Percentiles rank a stretch among this genome's conserved stretches.
Conservation (phyloP, 1,139 yeast genomes). For the Wickerhamiella pararugosa region DNA sequence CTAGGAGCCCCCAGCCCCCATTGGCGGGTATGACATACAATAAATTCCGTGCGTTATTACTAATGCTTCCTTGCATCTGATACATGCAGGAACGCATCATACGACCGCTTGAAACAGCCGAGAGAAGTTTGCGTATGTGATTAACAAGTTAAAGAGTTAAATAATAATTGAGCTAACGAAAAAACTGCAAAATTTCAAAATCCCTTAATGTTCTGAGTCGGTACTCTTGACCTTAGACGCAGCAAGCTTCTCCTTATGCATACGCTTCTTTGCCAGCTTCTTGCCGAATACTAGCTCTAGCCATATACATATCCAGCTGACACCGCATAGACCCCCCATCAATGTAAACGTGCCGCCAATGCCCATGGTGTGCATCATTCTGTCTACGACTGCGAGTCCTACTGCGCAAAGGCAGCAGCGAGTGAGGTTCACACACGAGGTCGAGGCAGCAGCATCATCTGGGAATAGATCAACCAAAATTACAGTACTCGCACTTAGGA, state of each 20-base stretch:
- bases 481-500: conserved; percentile 38
- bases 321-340: conserved; percentile 29
- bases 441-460: conserved; percentile 41
- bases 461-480: conserved; percentile 50
- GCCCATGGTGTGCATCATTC: conserved; percentile 37
- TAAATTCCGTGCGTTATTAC: no score
- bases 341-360: conserved; percentile 54
- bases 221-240: no score
- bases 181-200: no score
- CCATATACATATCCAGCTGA: conserved; percentile 11
- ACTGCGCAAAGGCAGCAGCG: conserved; percentile 48
- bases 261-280: conserved; percentile 1
- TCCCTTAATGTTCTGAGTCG: no score
- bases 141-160: no score
- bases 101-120: no score
- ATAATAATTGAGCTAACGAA: no score
- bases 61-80: no score
- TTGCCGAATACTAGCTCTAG: conserved; percentile 5
- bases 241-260: background rate
- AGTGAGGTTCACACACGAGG: conserved; percentile 44
- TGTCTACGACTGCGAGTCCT: conserved; percentile 45
- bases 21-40: no score
- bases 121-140: no score
- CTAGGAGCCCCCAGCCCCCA: no score
- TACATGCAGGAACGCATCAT: no score